Percentiles rank a stretch among this genome's conserved stretches.
Evolutionary conservation across 2,329 filamentous ascomycete genomes (phyloP).

Genomic region (Monosporascus sp.): DNA sequence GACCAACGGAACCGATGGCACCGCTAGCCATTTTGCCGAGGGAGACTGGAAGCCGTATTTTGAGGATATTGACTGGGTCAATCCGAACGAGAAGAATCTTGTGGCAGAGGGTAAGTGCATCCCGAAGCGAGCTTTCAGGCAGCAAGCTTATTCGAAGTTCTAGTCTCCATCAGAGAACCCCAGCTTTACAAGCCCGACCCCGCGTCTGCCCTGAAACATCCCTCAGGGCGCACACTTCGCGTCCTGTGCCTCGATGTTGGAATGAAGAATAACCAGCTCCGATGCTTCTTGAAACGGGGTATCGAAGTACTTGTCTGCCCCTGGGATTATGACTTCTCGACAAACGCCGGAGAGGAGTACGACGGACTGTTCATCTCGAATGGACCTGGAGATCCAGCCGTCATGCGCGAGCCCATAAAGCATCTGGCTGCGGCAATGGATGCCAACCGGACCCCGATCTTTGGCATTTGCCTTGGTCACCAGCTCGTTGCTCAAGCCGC

Average conservation of each 20-base stretch:
- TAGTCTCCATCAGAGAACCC: constrained; percentile 85
- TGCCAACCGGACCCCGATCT: constrained; percentile 79
- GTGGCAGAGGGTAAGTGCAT: constrained; percentile 82
- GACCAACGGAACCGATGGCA: constrained; percentile 36
- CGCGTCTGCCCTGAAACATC: constrained; percentile 71
- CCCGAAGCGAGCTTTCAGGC: constrained; percentile 8
- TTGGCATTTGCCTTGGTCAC: constrained; percentile 94
- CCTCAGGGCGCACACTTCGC: constrained; percentile 80
- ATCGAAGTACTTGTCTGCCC: constrained; percentile 93
- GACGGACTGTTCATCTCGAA: constrained; percentile 98
- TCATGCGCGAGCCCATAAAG: constrained; percentile 73
- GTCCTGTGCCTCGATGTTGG: constrained; percentile 94
- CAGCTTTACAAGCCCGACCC: constrained; percentile 78
- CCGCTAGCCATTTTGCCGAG: constrained; percentile 31
- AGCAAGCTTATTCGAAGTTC: constrained; percentile 33
- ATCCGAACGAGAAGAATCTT: constrained; percentile 90
- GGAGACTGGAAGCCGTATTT: constrained; percentile 55
- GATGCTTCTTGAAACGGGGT: constrained; percentile 85
- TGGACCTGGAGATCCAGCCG: constrained; percentile 90
- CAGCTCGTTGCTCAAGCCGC: constrained; percentile 86
- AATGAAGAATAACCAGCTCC: constrained; percentile 96
- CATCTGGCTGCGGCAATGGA: constrained; percentile 73
- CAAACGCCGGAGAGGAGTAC: constrained; percentile 73
- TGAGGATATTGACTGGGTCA: constrained; percentile 79
- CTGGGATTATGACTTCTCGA: constrained; percentile 89